Base-by-base conservation (phyloP, 352 stramenopile genomes). In the Nothophytophthora sp. region DNA sequence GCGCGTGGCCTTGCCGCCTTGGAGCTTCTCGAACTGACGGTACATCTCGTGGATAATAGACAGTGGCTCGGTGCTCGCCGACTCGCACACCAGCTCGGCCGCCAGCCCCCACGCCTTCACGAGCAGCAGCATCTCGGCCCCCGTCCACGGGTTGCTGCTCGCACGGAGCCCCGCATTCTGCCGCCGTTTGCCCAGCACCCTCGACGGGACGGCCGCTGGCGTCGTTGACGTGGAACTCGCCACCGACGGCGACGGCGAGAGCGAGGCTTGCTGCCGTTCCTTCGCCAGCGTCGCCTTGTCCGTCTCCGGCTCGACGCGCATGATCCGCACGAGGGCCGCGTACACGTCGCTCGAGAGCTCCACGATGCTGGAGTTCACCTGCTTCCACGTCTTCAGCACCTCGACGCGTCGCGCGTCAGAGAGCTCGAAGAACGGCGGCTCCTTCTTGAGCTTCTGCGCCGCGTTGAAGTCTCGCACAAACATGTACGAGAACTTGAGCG, bases 401-500 rank as follows among this genome's bases (percentile, higher is more conserved):
- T 63, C 50, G 4, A 19, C 8, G 1, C 54, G 53, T 12, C 50
- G 28, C 0, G n/a, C 19, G 12, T 27, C n/a, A 9, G 54, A 27
- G 15, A 76, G 47, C 18, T 72, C 57, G 53, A 76, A 76, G 50
- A 60, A 76, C 8, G 48, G 18, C 11, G 29, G 45, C 12, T 38
- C 13, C 2, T 60, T 33, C 9, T 42, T 41, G 3, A n/a, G 5
- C 22, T 36, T 60, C 38, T 75, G 61, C 29, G 47, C 39, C 25
- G 9, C 36, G 24, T 75, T 27, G 24, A 72, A 75, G 18, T 65
- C 58, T 3, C 58, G 42, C 19, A 76, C 38, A 11, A 52, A 67
- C 0, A 72, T 33, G 36, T 63, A 76, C 12, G 66, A 73, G 30
- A 70, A 67, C 25, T 68, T 68, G 18, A 76, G 39, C 12, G 58